Percentiles rank a stretch among this genome's conserved stretches.
phyloP scores from a whole-genome alignment of 208 protist species.

The Trypanosoma boissoni region DNA sequence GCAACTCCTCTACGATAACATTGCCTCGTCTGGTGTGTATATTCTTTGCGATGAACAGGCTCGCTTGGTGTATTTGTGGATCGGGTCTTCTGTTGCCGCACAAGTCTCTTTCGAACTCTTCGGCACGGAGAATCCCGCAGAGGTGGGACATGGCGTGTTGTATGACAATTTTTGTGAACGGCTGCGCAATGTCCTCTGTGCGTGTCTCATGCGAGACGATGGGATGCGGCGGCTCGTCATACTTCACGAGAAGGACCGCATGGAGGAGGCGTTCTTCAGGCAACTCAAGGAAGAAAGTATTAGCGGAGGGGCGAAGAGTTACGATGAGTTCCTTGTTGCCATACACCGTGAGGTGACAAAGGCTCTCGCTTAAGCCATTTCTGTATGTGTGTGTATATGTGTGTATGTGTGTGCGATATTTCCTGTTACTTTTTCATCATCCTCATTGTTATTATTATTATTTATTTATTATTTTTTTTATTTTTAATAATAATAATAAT shows the following conservation, averaged over 20 bases:
- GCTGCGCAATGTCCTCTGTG: constrained; percentile 69
- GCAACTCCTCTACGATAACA: constrained; percentile 72
- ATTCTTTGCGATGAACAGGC: constrained; percentile 83
- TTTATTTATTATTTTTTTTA: no score
- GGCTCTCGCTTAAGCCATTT: constrained; percentile 28
- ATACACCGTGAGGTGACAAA: constrained; percentile 65
- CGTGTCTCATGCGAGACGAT: constrained; percentile 62
- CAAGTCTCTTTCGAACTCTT: constrained; percentile 63
- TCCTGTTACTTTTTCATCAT: no score
- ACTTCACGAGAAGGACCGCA: constrained; percentile 67
- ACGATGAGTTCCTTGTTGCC: constrained; percentile 67
- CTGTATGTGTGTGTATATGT: no score
- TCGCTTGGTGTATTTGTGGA: constrained; percentile 83
- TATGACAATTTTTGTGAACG: constrained; percentile 66
- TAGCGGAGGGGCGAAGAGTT: constrained; percentile 32
- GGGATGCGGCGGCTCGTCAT: constrained; percentile 81
- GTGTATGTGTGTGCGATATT: no score
- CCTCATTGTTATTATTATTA: no score
- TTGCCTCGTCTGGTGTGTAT: constrained; percentile 73
- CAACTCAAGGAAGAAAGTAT: constrained; percentile 72
- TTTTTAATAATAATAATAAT: no score
- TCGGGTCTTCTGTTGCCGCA: constrained; percentile 53
- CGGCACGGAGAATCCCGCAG: constrained; percentile 35
- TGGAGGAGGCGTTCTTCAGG: constrained; percentile 80
- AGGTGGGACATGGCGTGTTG: constrained; percentile 35